Conservation (phyloP, 345 rosid genomes). For the Salix koriyanagi region DNA sequence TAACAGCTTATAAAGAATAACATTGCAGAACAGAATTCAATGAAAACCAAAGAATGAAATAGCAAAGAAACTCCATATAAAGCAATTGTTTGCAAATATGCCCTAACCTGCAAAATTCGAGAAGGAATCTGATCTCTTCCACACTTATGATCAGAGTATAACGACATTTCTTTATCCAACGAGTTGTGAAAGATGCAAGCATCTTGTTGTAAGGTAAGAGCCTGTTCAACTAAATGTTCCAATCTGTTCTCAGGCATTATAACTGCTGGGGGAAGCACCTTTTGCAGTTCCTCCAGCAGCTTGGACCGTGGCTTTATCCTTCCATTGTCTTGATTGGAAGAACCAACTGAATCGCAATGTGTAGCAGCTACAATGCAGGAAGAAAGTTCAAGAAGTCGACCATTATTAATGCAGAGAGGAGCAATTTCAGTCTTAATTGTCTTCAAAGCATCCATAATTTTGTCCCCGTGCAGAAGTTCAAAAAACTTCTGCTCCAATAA, state of each 20-base stretch:
- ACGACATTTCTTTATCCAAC: constrained; percentile 50
- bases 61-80: background rate
- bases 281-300: constrained; percentile 53
- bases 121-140: constrained; percentile 65
- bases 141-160: constrained; percentile 63
- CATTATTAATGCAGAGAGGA: constrained; percentile 49
- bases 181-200: constrained; percentile 64
- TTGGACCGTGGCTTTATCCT: constrained; percentile 38
- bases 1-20: background rate
- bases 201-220: constrained; percentile 54
- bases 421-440: constrained; percentile 59
- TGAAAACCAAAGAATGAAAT: background rate
- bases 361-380: constrained; percentile 43
- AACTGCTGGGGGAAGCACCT: constrained; percentile 59
- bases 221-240: constrained; percentile 66
- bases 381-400: constrained; percentile 56
- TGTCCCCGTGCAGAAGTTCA: constrained; percentile 43
- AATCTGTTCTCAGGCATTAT: constrained; percentile 61
- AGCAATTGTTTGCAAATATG: background rate
- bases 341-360: constrained; percentile 10
- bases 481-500: constrained; percentile 63
- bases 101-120: constrained; percentile 58
- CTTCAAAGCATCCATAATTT: constrained; percentile 43
- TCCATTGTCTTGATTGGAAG: constrained; percentile 29
- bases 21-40: background rate